These are phyloP conservation scores for Antarctomyces pellizariae DNA, from an alignment of 495 filamentous ascomycete species.

Conservation along the genomic window DNA sequence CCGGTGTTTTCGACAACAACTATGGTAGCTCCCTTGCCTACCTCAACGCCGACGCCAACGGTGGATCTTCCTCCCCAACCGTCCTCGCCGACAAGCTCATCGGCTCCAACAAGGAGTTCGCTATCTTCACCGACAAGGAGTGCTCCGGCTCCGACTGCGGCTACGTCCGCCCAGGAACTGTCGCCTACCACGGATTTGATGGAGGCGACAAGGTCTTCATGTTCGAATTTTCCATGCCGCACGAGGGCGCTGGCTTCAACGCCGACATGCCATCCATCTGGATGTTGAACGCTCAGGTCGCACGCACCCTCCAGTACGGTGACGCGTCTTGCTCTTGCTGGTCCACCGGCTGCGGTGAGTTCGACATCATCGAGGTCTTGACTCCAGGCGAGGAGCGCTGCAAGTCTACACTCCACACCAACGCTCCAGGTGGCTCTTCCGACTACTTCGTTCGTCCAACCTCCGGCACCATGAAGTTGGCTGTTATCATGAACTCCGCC, in stretches of 20 bases:
- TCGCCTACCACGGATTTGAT: slow-evolving; percentile 42
- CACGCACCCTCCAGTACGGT: slow-evolving; percentile 38
- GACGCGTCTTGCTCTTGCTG: slow-evolving; percentile 38
- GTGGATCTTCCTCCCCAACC: slow-evolving; percentile 23
- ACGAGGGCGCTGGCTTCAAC: slow-evolving; percentile 21
- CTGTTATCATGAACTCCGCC: slow-evolving; percentile 28
- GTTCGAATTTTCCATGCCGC: slow-evolving; percentile 44
- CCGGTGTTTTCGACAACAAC: slow-evolving; percentile 29
- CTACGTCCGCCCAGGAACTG: slow-evolving; percentile 27
- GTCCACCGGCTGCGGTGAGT: slow-evolving; percentile 43
- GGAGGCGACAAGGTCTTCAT: slow-evolving; percentile 40
- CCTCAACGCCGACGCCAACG: slow-evolving; percentile 24
- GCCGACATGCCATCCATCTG: slow-evolving; percentile 39
- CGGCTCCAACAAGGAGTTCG: slow-evolving; percentile 33
- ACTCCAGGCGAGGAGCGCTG: slow-evolving; percentile 19
- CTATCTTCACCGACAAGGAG: slow-evolving; percentile 30
- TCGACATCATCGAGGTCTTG: slow-evolving; percentile 48
- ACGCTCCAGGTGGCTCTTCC: slow-evolving; percentile 27
- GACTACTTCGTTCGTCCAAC: slow-evolving; percentile 42
- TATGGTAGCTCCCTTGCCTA: slow-evolving; percentile 45
- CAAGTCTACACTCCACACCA: slow-evolving; percentile 38
- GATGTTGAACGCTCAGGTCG: slow-evolving; percentile 47
- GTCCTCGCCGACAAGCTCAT: slow-evolving; percentile 25
- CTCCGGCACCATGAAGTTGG: slow-evolving; percentile 26
- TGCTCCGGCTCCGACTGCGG: slow-evolving; percentile 32